Conservation (phyloP, 2,329 filamentous ascomycete species). For the Colletotrichum sp. region DNA sequence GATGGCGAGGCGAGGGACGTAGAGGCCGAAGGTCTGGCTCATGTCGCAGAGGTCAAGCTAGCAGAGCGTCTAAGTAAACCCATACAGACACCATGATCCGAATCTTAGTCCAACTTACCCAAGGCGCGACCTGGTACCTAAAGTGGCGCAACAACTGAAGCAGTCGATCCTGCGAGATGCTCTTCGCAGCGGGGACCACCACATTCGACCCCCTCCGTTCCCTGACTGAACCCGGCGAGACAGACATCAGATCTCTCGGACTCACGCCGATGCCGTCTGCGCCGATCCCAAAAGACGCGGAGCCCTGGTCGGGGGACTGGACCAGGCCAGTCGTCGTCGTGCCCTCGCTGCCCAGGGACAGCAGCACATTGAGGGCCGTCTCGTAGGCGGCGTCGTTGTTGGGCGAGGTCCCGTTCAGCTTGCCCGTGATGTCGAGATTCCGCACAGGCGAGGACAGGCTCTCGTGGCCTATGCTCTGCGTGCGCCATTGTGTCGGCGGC, state of each 20-base stretch:
- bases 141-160: constrained; percentile 45
- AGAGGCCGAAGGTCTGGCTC: constrained; percentile 44
- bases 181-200: not conserved
- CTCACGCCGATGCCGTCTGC: not conserved
- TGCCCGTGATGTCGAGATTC: not conserved
- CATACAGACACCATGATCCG: not conserved
- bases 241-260: not conserved
- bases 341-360: constrained; percentile 35
- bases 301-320: not conserved
- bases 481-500: not conserved
- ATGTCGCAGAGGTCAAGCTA: constrained; percentile 49
- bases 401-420: not conserved
- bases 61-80: not conserved
- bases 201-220: not conserved
- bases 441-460: not conserved
- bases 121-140: constrained; percentile 48
- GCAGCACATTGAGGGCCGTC: constrained; percentile 36
- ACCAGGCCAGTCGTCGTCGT: not conserved
- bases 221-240: not conserved
- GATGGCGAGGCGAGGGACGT: constrained; percentile 34
- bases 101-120: constrained; percentile 35
- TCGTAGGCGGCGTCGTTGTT: constrained; percentile 28
- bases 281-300: not conserved
- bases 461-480: not conserved
- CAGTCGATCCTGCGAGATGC: constrained; percentile 13